phyloP scores from a whole-genome alignment of 495 filamentous ascomycete species.

The Staphylotrichum longicolle region DNA sequence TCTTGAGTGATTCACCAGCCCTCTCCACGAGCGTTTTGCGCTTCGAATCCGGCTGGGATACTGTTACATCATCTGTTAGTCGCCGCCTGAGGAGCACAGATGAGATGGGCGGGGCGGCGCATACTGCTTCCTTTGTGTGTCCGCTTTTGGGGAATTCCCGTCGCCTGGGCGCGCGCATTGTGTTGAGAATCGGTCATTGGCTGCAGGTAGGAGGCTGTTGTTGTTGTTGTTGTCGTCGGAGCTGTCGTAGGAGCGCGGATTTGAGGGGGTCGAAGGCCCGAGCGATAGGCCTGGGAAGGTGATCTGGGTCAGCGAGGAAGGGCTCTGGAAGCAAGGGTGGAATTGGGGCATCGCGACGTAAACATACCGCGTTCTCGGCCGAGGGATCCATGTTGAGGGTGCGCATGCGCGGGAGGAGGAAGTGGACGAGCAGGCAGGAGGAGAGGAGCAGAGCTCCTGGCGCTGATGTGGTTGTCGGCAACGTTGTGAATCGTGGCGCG shows the following conservation, averaged over 20 bases:
- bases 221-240: background rate
- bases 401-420: conserved; percentile 32
- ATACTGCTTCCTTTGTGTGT: conserved; percentile 36
- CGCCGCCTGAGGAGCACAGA: background rate
- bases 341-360: background rate
- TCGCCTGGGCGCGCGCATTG: conserved; percentile 62
- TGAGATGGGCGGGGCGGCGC: background rate
- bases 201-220: conserved; percentile 28
- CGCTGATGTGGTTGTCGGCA: conserved; percentile 26
- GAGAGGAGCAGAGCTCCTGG: conserved; percentile 37
- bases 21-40: conserved; percentile 58
- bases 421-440: conserved; percentile 32
- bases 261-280: conserved; percentile 26
- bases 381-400: conserved; percentile 41
- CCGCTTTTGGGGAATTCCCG: conserved; percentile 52
- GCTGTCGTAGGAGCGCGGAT: conserved; percentile 17
- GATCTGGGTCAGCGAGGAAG: conserved; percentile 11
- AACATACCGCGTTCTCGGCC: conserved; percentile 41
- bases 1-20: conserved; percentile 49
- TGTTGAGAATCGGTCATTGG: conserved; percentile 58
- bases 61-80: conserved; percentile 30
- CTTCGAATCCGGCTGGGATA: conserved; percentile 53
- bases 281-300: conserved; percentile 11
- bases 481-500: conserved; percentile 29
- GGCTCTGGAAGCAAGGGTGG: no score